Evolutionary conservation across 371 early-diverging fungal species (phyloP).

Genomic region (Mortierella sp.): DNA sequence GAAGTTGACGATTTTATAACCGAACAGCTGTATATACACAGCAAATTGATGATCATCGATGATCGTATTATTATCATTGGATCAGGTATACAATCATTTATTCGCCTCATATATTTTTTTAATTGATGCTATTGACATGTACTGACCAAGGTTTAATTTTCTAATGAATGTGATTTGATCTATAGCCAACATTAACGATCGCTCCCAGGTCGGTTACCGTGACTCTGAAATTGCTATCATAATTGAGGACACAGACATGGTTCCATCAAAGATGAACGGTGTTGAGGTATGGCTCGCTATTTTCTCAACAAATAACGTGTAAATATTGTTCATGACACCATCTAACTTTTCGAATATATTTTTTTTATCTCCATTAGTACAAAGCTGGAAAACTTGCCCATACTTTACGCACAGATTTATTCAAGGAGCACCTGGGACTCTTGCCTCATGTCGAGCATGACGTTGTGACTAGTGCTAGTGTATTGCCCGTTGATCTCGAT

Average conservation of each 20-base stretch:
- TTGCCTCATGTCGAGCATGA: constrained; percentile 62
- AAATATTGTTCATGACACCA: background rate
- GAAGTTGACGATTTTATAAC: constrained; percentile 71
- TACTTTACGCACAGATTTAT: constrained; percentile 81
- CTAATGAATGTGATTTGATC: background rate
- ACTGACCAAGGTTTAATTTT: background rate
- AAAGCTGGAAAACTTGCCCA: constrained; percentile 82
- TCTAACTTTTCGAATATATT: background rate
- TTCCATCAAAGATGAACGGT: constrained; percentile 81
- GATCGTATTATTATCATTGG: constrained; percentile 88
- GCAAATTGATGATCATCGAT: constrained; percentile 94
- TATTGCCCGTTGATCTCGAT: constrained; percentile 58
- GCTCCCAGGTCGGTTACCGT: constrained; percentile 88
- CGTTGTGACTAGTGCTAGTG: constrained; percentile 64
- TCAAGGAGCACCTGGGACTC: constrained; percentile 89
- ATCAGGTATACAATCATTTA: constrained; percentile 63
- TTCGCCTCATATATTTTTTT: background rate
- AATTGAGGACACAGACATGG: constrained; percentile 82
- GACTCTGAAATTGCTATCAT: constrained; percentile 93
- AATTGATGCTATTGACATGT: too few species aligned
- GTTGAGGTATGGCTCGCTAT: constrained; percentile 61
- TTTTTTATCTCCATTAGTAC: constrained; percentile 58
- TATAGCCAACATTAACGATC: constrained; percentile 90
- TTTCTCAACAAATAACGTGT: background rate
- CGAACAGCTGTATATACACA: constrained; percentile 92